These are phyloP conservation scores for Agastache rugosa DNA, from an alignment of 257 asterid genomes.

Conservation along the genomic window DNA sequence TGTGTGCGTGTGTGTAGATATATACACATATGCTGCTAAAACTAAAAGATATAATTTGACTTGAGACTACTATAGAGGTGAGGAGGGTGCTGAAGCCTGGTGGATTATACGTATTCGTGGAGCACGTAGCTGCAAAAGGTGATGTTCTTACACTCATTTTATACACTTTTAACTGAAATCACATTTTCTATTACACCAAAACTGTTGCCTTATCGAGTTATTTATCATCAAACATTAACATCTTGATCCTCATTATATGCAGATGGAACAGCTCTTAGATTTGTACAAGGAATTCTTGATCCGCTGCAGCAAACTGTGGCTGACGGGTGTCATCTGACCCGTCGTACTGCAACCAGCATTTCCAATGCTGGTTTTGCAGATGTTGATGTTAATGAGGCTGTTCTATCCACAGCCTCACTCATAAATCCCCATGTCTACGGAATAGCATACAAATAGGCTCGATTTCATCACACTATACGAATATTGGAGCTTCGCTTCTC, in stretches of 20 bases:
- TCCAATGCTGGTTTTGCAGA: slow-evolving; percentile 62
- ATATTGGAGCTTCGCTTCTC: background rate
- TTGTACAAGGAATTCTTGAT: slow-evolving; percentile 71
- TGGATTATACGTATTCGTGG: slow-evolving; percentile 76
- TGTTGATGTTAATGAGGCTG: slow-evolving; percentile 52
- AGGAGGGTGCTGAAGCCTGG: slow-evolving; percentile 94
- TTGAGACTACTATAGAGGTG: slow-evolving; percentile 54
- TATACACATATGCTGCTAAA: too few relatives aligned
- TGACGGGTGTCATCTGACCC: slow-evolving; percentile 82
- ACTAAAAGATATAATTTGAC: too few relatives aligned
- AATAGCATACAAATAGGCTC: slow-evolving; percentile 58
- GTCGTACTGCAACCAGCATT: slow-evolving; percentile 59
- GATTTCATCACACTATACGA: background rate
- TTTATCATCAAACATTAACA: background rate
- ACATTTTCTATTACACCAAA: background rate
- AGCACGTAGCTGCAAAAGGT: slow-evolving; percentile 95
- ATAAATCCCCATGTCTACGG: slow-evolving; percentile 79
- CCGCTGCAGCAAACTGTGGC: slow-evolving; percentile 81
- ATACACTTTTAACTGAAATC: background rate
- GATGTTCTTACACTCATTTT: slow-evolving; percentile 13
- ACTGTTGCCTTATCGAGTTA: background rate
- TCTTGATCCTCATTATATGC: slow-evolving; percentile 29
- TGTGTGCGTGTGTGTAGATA: too few relatives aligned
- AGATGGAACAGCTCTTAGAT: slow-evolving; percentile 75
- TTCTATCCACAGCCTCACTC: slow-evolving; percentile 61